Conservation (phyloP, 2,329 filamentous ascomycete genomes). For the Botryotinia calthae region DNA sequence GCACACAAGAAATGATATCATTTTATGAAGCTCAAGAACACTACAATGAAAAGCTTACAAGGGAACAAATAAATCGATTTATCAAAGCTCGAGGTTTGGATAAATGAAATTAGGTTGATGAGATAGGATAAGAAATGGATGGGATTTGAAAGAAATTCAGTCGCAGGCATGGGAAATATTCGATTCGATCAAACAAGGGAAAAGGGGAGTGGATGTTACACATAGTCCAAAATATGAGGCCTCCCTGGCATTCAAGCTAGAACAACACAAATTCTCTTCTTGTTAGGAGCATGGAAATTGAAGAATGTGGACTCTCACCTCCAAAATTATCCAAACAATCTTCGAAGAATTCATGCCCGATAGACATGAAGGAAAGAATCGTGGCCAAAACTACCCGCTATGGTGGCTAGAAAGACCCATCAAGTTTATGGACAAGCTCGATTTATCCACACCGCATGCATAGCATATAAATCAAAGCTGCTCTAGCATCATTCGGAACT, state of each 20-base stretch:
- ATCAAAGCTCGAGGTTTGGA: constrained; percentile 40
- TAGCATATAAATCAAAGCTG: not conserved
- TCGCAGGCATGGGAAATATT: not conserved
- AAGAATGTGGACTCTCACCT: not conserved
- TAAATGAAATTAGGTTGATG: constrained; percentile 30
- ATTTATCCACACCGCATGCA: not conserved
- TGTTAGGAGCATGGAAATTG: not conserved
- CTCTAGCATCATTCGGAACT: not conserved
- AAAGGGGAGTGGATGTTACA: not conserved
- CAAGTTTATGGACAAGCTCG: not conserved
- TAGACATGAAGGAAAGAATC: not conserved
- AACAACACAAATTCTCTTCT: not conserved
- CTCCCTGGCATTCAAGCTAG: too few species aligned
- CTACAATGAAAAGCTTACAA: constrained; percentile 40
- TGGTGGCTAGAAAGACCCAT: not conserved
- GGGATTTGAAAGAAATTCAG: not conserved
- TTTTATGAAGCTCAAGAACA: constrained; percentile 57
- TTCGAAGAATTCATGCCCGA: not conserved
- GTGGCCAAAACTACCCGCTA: not conserved
- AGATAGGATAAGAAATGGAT: not conserved
- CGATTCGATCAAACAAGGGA: not conserved
- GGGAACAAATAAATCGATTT: constrained; percentile 41
- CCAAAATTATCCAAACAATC: not conserved
- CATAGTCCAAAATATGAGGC: not conserved
- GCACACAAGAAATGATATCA: constrained; percentile 69